Conservation (phyloP, 1,284 basidiomycete genomes). For the Gymnopus androsaceus region DNA sequence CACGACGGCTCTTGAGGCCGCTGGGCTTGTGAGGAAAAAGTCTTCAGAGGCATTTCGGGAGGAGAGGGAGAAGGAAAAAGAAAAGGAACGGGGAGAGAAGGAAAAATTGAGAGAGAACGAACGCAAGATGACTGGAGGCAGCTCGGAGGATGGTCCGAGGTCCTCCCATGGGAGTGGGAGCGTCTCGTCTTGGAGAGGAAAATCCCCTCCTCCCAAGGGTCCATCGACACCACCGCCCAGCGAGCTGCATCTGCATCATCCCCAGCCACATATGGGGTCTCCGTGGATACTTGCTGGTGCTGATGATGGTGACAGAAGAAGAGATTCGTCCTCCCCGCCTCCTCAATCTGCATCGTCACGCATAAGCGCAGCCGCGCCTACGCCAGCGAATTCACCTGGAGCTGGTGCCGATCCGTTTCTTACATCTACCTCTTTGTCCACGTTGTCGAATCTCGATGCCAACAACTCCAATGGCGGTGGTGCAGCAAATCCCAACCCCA, state of each 20-base stretch:
- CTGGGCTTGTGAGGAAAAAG: constrained; percentile 79
- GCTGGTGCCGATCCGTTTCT: constrained; percentile 44
- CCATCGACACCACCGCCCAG: constrained; percentile 54
- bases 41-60: constrained; percentile 70
- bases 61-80: constrained; percentile 50
- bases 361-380: constrained; percentile 42
- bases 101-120: constrained; percentile 41
- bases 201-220: constrained; percentile 68
- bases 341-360: neutral
- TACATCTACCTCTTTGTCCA: constrained; percentile 37
- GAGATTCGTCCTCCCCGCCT: no score
- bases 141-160: constrained; percentile 36
- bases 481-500: no score
- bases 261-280: constrained; percentile 51
- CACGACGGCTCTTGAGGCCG: constrained; percentile 83
- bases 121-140: constrained; percentile 33
- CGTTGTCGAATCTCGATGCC: no score
- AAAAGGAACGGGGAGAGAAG: constrained; percentile 43
- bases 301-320: no score
- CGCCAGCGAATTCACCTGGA: constrained; percentile 56
- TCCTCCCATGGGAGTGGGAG: constrained; percentile 66
- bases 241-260: constrained; percentile 42
- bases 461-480: no score
- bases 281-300: constrained; percentile 70
- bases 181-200: constrained; percentile 58